Base-by-base conservation (phyloP, 2,329 filamentous ascomycete species). In the Byssochlamys sp. region DNA sequence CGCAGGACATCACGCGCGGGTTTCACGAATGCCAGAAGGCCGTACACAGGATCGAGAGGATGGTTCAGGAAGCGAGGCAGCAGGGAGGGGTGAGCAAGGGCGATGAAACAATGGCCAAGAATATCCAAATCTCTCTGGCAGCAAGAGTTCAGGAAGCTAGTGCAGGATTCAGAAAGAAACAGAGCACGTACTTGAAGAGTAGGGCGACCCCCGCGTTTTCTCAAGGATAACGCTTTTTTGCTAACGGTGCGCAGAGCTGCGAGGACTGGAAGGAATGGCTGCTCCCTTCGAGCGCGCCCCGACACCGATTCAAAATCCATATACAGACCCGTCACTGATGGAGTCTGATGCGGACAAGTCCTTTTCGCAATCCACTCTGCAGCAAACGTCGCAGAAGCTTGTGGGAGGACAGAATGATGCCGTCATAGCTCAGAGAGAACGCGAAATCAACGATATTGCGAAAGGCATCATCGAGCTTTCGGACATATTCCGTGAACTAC, bases 401-500 rank as follows among this genome's bases (percentile, higher is more conserved):
- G 62, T 66, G 39, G 39, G 35, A 10, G 71, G 67, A 9, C 87
- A 86, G 58, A 91, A 95, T 68, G 92, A 97, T 69, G 80, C 86
- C 2, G 84, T 84, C 39, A 97, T 99, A 65, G 84, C 87, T 60
- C 94, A 97, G 72, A 89, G 94, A 62, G 94, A 99, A 75, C 86
- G 89, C 48, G 94, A 97, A 73, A 99, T 99, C 67, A 95, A 95
- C 69, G 91, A 96, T 66, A 99, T 99, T 62, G 94, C 94, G 1
- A 91, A 96, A 71, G 92, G 94, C 58, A 97, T 99, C 73, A 97
- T 99, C 67, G 92, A 97, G 70, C 79, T 99, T 6, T 90, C 92
- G 3, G 94, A 96, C 71, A 90, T 99, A 54, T 99, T 99, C 78
- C 90, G 95, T 61, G 94, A 99, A 67, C 78, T 99, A 29, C 94